Percentiles rank a stretch among this genome's conserved stretches.
Conservation (phyloP, 441 rosid genomes). For the Codiaeum variegatum region DNA sequence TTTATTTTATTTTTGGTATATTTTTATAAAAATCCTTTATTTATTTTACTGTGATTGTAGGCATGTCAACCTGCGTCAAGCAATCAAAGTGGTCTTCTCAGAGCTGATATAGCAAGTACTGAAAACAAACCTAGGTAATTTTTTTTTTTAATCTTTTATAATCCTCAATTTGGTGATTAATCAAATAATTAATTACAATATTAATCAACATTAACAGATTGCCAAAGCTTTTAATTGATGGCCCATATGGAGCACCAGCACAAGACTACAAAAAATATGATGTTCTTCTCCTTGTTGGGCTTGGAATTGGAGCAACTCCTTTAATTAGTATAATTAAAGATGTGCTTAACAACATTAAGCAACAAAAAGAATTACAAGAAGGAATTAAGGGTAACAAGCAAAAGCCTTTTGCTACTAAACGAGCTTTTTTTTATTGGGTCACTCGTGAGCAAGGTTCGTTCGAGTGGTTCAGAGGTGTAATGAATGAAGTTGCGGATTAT, state of each 20-base stretch:
- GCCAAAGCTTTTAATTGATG: conserved; percentile 66
- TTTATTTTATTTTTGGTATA: too few species aligned
- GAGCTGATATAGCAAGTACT: conserved; percentile 43
- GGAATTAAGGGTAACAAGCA: conserved; percentile 19
- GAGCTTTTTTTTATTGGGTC: conserved; percentile 76
- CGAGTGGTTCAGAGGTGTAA: conserved; percentile 63
- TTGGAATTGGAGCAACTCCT: conserved; percentile 75
- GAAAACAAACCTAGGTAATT: conserved; percentile 23
- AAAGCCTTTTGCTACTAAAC: conserved; percentile 39
- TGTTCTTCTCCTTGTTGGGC: conserved; percentile 57
- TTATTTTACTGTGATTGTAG: too few species aligned
- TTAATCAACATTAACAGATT: conserved; percentile 34
- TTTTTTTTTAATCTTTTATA: background rate
- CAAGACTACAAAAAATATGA: conserved; percentile 72
- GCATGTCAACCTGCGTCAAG: conserved; percentile 53
- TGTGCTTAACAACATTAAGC: conserved; percentile 54
- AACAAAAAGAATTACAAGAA: conserved; percentile 29
- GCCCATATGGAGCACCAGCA: conserved; percentile 75
- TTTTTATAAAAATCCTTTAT: too few species aligned
- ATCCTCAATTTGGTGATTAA: background rate
- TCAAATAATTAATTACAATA: background rate
- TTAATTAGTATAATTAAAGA: conserved; percentile 67
- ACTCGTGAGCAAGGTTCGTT: conserved; percentile 71
- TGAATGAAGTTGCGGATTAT: conserved; percentile 67
- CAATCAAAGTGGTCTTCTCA: conserved; percentile 56